These are phyloP conservation scores for Saccharomycopsis oosterbeekiorum DNA, from an alignment of 805 yeast genomes.

Conservation along the genomic window DNA sequence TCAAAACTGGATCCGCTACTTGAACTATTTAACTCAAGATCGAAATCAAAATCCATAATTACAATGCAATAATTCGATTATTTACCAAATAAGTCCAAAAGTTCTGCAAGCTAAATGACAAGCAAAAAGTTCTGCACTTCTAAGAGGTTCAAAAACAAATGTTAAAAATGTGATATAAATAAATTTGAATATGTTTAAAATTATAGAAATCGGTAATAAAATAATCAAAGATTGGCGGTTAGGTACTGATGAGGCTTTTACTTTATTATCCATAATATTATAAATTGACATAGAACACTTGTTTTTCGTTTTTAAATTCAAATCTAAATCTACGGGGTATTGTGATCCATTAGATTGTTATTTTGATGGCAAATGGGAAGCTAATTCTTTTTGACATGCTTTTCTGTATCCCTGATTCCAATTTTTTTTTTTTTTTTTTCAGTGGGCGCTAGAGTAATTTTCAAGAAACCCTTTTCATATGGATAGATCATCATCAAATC, in stretches of 20 bases:
- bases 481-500: too few species aligned
- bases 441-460: not conserved
- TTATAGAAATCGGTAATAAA: constrained; percentile 3
- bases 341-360: too few species aligned
- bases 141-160: not conserved
- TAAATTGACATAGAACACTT: too few species aligned
- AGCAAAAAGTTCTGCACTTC: not conserved
- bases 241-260: not conserved
- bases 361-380: not conserved
- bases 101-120: not conserved
- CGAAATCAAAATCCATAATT: not conserved
- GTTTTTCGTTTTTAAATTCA: not conserved
- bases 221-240: not conserved
- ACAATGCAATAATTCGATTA: not conserved
- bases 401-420: not conserved
- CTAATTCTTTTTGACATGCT: not conserved
- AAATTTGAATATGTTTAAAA: constrained; percentile 1
- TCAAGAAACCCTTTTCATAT: too few species aligned
- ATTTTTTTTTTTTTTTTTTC: not conserved
- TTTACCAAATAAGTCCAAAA: constrained; percentile 2
- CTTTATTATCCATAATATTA: constrained; percentile 1
- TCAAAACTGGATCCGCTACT: constrained; percentile 8
- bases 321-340: not conserved
- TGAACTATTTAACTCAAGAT: not conserved
- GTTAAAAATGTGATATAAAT: not conserved